These are phyloP conservation scores for Trichoderma sp. DNA, from an alignment of 2,329 filamentous ascomycete genomes.

Conservation along the genomic window DNA sequence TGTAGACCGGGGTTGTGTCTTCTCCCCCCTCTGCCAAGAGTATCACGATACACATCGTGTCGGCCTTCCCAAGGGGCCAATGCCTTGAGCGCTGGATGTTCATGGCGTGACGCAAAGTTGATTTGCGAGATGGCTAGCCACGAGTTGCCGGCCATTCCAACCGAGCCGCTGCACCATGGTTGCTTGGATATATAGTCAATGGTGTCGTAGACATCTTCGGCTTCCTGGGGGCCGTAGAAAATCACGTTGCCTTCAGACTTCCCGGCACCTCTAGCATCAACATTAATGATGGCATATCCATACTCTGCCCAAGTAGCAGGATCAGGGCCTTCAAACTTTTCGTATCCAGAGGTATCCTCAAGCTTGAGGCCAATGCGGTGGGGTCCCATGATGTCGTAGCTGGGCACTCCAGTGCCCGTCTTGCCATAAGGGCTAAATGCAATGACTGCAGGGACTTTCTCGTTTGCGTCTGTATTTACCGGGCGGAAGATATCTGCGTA, in stretches of 20 bases:
- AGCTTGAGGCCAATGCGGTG: conserved; percentile 43
- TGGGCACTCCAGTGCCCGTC: conserved; percentile 42
- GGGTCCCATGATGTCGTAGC: conserved; percentile 40
- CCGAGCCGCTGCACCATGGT: conserved; percentile 34
- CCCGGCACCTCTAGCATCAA: conserved; percentile 34
- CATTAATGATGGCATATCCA: conserved; percentile 36
- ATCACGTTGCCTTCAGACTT: conserved; percentile 34
- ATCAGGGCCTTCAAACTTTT: conserved; percentile 37
- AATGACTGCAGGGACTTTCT: conserved; percentile 45
- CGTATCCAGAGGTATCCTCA: conserved; percentile 28
- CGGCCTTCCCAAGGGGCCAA: neutral
- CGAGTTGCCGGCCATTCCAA: conserved; percentile 35
- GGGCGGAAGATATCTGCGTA: conserved; percentile 50
- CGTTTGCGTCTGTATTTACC: conserved; percentile 27
- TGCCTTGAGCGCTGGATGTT: neutral
- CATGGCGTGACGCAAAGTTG: neutral
- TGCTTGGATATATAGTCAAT: conserved; percentile 31
- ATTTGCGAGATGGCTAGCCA: neutral
- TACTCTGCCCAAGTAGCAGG: conserved; percentile 35
- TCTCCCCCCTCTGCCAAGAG: neutral
- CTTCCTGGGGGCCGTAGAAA: conserved; percentile 32
- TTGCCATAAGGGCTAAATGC: conserved; percentile 50
- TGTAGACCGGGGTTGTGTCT: neutral
- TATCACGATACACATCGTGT: neutral
- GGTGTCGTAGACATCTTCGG: conserved; percentile 31